A percentile compares a stretch with the other conserved stretches of the same genome.
These are phyloP conservation scores for Sherardia arvensis DNA, from an alignment of 257 asterid genomes.

Conservation along the genomic window DNA sequence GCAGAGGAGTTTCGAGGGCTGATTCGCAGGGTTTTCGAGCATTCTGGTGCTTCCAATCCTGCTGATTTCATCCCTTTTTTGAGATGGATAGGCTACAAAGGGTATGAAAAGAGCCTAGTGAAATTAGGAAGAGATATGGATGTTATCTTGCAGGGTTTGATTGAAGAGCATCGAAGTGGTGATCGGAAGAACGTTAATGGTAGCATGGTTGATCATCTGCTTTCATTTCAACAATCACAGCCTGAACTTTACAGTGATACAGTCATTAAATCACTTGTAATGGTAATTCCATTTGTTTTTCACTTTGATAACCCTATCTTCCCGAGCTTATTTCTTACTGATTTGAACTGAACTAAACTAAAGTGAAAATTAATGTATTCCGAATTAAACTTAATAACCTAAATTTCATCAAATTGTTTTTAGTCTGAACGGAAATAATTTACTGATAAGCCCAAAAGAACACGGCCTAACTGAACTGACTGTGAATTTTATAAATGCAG, in stretches of 20 bases:
- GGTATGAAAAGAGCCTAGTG: not conserved
- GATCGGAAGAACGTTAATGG: not conserved
- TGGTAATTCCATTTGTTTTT: not conserved
- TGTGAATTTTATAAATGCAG: not conserved
- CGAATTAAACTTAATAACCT: too few species aligned
- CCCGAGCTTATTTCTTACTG: too few species aligned
- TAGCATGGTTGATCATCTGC: constrained; percentile 9
- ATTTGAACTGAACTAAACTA: too few species aligned
- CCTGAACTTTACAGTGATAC: not conserved
- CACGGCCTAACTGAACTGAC: too few species aligned
- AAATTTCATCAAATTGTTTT: too few species aligned
- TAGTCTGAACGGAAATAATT: too few species aligned
- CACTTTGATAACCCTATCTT: too few species aligned
- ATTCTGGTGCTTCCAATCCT: not conserved
- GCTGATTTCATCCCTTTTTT: constrained; percentile 1
- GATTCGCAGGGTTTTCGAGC: not conserved
- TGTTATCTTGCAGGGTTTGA: not conserved
- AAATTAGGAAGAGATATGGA: not conserved
- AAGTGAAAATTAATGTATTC: too few species aligned
- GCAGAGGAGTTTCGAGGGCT: not conserved
- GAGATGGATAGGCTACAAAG: constrained; percentile 8
- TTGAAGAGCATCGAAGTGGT: not conserved
- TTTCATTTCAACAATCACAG: not conserved
- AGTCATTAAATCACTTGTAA: not conserved
- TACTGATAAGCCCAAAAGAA: too few species aligned